phyloP scores from a whole-genome alignment of 306 rosid species.

The Spatholobus suberectus region DNA sequence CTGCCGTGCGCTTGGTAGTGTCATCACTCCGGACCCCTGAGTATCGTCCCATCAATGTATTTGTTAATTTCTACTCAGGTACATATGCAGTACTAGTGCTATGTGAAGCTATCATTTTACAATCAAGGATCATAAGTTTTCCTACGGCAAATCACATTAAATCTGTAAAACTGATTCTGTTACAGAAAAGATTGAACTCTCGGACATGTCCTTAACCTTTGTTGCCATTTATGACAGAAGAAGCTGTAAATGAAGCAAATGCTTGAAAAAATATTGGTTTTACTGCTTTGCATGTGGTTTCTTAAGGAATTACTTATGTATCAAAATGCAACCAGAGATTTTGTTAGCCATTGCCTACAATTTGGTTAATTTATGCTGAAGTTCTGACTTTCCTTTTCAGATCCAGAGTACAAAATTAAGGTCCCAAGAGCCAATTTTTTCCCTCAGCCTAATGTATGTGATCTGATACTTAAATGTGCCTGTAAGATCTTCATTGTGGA shows the following conservation, averaged over 20 bases:
- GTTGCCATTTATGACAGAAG: background rate
- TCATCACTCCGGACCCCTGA: conserved; percentile 72
- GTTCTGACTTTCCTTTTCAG: conserved; percentile 57
- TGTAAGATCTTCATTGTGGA: conserved; percentile 8
- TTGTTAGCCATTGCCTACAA: background rate
- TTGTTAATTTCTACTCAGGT: conserved; percentile 91
- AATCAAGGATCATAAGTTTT: conserved; percentile 16
- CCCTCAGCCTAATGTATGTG: conserved; percentile 93
- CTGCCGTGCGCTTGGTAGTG: conserved; percentile 80
- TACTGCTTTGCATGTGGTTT: conserved; percentile 6
- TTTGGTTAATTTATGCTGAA: conserved; percentile 29
- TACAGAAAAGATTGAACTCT: background rate
- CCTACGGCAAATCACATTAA: background rate
- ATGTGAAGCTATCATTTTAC: conserved; percentile 2
- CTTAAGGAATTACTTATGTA: background rate
- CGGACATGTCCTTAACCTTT: background rate
- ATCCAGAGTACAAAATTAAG: conserved; percentile 71
- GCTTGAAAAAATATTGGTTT: background rate
- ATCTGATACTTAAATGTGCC: conserved; percentile 19
- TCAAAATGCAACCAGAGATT: conserved; percentile 31
- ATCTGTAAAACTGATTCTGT: background rate
- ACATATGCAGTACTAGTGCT: conserved; percentile 11
- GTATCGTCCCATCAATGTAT: conserved; percentile 83
- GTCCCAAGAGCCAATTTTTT: conserved; percentile 83
- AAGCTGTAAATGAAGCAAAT: background rate